These are phyloP conservation scores for Astragalus membranaceus DNA, from an alignment of 306 rosid genomes.

Conservation along the genomic window DNA sequence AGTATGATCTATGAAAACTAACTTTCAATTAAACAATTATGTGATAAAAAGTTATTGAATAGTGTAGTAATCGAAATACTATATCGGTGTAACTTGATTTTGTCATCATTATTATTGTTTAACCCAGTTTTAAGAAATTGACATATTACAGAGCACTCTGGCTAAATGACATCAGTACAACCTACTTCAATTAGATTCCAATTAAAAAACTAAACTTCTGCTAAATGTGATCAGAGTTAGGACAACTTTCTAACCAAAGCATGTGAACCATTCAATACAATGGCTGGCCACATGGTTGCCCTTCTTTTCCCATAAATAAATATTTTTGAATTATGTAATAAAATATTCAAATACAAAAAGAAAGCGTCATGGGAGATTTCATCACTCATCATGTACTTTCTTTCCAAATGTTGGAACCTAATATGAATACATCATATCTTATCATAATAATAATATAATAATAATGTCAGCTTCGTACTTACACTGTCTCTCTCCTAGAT, in stretches of 20 bases:
- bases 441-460: background rate
- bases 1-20: too few relatives aligned
- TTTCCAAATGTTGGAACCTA: slow-evolving; percentile 26
- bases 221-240: slow-evolving; percentile 19
- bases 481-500: background rate
- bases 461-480: background rate
- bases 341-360: slow-evolving; percentile 24
- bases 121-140: background rate
- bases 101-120: background rate
- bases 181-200: slow-evolving; percentile 19
- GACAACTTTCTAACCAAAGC: slow-evolving; percentile 28
- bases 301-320: slow-evolving; percentile 17
- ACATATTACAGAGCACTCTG: slow-evolving; percentile 18
- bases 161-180: slow-evolving; percentile 18
- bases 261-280: slow-evolving; percentile 46
- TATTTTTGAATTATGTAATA: slow-evolving; percentile 23
- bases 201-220: slow-evolving; percentile 11
- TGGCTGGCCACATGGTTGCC: slow-evolving; percentile 48
- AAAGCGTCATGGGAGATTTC: slow-evolving; percentile 30
- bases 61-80: too few relatives aligned
- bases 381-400: slow-evolving; percentile 36
- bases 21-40: too few relatives aligned
- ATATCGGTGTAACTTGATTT: too few relatives aligned
- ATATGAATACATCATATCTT: background rate
- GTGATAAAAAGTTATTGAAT: too few relatives aligned